Percentiles rank a stretch among this genome's conserved stretches.
phyloP scores from a whole-genome alignment of 257 asterid genomes.

The Verbena officinalis region DNA sequence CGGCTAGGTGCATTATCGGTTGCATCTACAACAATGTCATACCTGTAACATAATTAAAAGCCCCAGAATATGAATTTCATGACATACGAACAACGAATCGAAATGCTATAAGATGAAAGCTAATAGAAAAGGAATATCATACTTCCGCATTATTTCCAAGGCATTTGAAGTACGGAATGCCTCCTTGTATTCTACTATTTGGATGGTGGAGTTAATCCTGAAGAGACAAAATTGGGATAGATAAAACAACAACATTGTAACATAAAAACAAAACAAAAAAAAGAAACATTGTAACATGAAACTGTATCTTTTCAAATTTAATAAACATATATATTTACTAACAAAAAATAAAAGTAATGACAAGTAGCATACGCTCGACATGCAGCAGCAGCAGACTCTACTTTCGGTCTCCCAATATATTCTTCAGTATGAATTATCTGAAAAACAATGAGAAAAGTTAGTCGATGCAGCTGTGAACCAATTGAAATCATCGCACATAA shows the following conservation, averaged over 20 bases:
- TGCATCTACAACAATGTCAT: slow-evolving; percentile 93
- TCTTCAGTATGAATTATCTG: slow-evolving; percentile 96
- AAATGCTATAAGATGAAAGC: slow-evolving; percentile 10
- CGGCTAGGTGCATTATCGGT: slow-evolving; percentile 97
- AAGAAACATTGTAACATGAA: slow-evolving; percentile 1
- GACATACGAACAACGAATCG: neutral
- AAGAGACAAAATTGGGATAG: slow-evolving; percentile 25
- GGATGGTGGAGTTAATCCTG: slow-evolving; percentile 82
- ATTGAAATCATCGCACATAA: slow-evolving; percentile 20
- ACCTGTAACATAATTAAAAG: slow-evolving; percentile 46
- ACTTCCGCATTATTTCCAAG: slow-evolving; percentile 77
- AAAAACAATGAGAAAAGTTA: slow-evolving; percentile 24
- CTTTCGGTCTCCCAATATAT: slow-evolving; percentile 89
- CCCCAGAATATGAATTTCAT: slow-evolving; percentile 30
- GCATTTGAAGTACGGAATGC: slow-evolving; percentile 88
- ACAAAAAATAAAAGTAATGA: too few species aligned
- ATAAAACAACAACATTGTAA: neutral
- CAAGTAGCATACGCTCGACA: slow-evolving; percentile 74
- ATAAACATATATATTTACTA: neutral
- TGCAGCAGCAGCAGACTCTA: slow-evolving; percentile 98
- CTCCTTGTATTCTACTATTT: slow-evolving; percentile 83
- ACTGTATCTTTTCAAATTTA: neutral
- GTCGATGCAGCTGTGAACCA: neutral
- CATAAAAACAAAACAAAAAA: slow-evolving; percentile 9
- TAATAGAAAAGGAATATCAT: slow-evolving; percentile 23